Conservation (phyloP, 306 rosid genomes). For the Acacia acuminata region DNA sequence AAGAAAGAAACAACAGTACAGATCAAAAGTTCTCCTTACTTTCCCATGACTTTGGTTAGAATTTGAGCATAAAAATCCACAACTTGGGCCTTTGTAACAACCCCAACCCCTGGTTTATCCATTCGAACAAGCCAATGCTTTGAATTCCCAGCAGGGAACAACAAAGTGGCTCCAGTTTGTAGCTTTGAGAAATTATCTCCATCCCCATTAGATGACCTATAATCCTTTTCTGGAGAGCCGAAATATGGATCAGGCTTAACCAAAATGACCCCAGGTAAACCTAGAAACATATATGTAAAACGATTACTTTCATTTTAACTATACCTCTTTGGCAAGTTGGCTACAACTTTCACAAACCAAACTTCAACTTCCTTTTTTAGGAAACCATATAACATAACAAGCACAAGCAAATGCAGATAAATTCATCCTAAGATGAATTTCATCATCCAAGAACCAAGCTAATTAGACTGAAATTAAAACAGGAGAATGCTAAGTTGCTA, state of each 20-base stretch:
- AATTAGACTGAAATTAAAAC: constrained; percentile 6
- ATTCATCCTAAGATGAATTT: not conserved
- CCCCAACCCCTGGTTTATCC: constrained; percentile 74
- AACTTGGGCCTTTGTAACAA: constrained; percentile 89
- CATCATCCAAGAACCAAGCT: constrained; percentile 18
- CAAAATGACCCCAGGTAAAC: constrained; percentile 58
- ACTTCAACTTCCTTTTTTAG: not conserved
- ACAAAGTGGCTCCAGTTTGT: constrained; percentile 37
- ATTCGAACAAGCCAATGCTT: constrained; percentile 84
- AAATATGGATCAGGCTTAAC: constrained; percentile 66
- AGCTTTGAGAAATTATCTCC: constrained; percentile 16
- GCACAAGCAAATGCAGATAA: not conserved
- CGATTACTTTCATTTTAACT: constrained; percentile 1
- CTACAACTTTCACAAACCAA: constrained; percentile 16
- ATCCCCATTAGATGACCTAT: constrained; percentile 42
- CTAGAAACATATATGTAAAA: constrained; percentile 40
- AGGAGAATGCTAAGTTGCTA: not conserved
- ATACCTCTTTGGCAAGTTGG: not conserved
- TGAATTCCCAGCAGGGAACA: constrained; percentile 70
- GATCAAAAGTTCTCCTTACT: constrained; percentile 47
- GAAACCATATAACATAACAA: not conserved
- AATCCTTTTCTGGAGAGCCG: constrained; percentile 52
- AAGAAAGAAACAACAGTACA: constrained; percentile 13
- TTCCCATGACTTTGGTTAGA: constrained; percentile 76
- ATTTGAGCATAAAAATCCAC: constrained; percentile 81